A percentile compares a stretch with the other conserved stretches of the same genome.
Conservation (phyloP, 164 flowering plant species). For the Stephania cephalantha region DNA sequence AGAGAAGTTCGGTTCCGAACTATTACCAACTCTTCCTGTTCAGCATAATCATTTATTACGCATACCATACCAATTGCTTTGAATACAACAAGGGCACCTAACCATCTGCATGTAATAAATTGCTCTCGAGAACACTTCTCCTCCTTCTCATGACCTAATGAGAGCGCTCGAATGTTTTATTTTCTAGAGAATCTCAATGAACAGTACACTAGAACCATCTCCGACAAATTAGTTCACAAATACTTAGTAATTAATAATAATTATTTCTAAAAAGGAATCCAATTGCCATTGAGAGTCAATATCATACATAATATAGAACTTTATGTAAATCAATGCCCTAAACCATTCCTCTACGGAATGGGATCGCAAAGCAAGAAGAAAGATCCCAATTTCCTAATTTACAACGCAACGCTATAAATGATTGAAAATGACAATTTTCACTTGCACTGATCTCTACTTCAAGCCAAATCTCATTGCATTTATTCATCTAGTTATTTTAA, state of each 20-base stretch:
- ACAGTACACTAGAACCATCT: neutral
- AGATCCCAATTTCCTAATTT: neutral
- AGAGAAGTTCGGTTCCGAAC: no score
- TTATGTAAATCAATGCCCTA: neutral
- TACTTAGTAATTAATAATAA: neutral
- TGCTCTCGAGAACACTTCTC: no score
- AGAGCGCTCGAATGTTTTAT: no score
- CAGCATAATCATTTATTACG: no score
- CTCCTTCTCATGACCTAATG: no score
- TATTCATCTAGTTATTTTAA: neutral
- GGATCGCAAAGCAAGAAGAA: neutral
- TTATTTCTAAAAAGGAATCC: neutral
- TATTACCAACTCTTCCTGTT: no score
- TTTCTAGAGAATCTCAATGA: no score
- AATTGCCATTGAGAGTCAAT: neutral
- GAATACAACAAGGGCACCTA: no score
- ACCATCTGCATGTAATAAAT: no score
- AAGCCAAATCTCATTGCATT: neutral
- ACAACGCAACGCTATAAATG: neutral
- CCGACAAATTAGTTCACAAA: neutral
- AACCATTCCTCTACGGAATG: neutral
- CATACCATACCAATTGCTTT: no score
- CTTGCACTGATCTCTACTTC: neutral
- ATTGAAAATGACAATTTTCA: neutral
- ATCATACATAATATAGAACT: neutral